Evolutionary conservation across 202 grass and related monocot species (phyloP).

Genomic region (Setaria viridis): DNA sequence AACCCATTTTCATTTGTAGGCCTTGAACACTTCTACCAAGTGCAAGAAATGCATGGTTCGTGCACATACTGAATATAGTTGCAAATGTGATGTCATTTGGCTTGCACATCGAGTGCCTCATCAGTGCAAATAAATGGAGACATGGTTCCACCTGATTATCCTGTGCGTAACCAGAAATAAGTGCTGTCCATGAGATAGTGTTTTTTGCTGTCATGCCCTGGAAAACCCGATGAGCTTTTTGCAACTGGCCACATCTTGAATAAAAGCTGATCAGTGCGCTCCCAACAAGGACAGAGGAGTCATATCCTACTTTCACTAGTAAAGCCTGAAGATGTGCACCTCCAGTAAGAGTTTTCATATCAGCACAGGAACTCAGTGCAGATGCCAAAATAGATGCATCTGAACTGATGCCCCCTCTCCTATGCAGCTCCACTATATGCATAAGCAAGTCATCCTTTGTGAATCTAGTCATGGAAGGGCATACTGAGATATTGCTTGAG

Average conservation of each 20-base stretch:
- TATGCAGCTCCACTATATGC: conserved; percentile 55
- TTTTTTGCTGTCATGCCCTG: conserved; percentile 58
- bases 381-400: conserved; percentile 56
- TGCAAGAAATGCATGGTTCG: conserved; percentile 52
- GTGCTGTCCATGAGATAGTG: conserved; percentile 66
- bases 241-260: conserved; percentile 47
- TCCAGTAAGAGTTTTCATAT: conserved; percentile 33
- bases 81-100: conserved; percentile 79
- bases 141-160: conserved; percentile 55
- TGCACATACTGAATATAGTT: conserved; percentile 66
- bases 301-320: conserved; percentile 57
- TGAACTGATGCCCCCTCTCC: conserved; percentile 34
- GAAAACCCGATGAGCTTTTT: conserved; percentile 52
- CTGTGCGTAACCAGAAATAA: conserved; percentile 70
- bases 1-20: conserved; percentile 67
- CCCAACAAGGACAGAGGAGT: conserved; percentile 42
- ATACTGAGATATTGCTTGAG: background rate
- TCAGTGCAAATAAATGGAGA: conserved; percentile 53
- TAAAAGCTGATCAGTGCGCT: conserved; percentile 72
- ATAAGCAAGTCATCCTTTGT: conserved; percentile 49
- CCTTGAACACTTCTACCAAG: conserved; percentile 72
- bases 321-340: conserved; percentile 63
- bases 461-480: conserved; percentile 16
- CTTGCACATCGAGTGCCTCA: conserved; percentile 59
- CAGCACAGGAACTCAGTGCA: conserved; percentile 51